Evolutionary conservation across 441 rosid genomes (phyloP), one percentile per base, ranked within the genome.

Genomic region (Populus hybrid): DNA sequence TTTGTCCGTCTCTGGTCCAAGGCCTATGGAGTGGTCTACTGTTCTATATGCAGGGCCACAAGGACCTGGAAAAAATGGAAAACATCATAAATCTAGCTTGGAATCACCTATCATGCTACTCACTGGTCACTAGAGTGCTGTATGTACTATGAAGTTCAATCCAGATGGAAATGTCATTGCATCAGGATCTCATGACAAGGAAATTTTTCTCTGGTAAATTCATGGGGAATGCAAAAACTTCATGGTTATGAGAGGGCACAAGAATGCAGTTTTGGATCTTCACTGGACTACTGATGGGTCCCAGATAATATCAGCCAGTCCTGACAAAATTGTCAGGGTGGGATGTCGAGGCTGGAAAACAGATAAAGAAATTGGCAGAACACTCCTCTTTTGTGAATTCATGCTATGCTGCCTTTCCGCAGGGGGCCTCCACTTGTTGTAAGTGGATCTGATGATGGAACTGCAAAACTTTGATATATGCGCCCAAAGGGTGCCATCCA

Each of bases 401-500:
- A 1, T 95, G 99, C 79, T 92, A 1, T 93, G 99, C 80, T 92
- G 97, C 77, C 91, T 95, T 73, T 88, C 99, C 87, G 97, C 67
- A 88, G 98, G 85, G 99, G 99, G 66, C 94, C 94, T 6, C 98
- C 95, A 2, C 93, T 95, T 5, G 86, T 95, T 81, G 90, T 93
- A 61, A 93, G 98, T 73, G 99, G 99, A 18, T 95, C 99, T 5
- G 98, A 93, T 79, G 97, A 95, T 53, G 99, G 99, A 82, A 95
- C 98, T 74, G 97, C 98, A 28, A 95, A 93, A 82, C 95, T 95
- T 30, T 95, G 99, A 97, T 97, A 95, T 78, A 88, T 95, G 96
- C 93, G 98, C 78, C 99, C 92, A 82, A 86, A 97, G 74, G 99
- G 97, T 81, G 99, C 99, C n/a, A 93, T 95, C 75, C 98, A 93